Conservation (phyloP, 208 protist species). For the Leishmania tarentolae region DNA sequence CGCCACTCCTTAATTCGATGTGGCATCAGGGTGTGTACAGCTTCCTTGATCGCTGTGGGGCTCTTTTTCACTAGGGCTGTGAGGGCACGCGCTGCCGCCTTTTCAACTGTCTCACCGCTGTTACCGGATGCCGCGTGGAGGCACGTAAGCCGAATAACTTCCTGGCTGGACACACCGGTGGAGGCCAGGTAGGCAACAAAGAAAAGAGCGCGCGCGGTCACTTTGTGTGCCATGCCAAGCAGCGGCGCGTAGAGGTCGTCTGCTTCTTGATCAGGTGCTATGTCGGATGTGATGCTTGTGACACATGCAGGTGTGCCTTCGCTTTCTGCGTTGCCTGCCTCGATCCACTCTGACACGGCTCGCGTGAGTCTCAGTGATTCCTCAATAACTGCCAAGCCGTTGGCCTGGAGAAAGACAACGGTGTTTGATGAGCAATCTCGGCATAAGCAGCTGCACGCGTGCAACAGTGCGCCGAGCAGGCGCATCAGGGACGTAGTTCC, state of each 20-base stretch:
- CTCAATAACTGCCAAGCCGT: conserved; percentile 35
- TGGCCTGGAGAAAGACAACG: conserved; percentile 39
- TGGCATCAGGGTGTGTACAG: conserved; percentile 36
- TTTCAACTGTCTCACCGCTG: conserved; percentile 42
- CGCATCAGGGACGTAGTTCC: conserved; percentile 11
- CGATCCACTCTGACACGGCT: not conserved
- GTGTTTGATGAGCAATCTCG: conserved; percentile 56
- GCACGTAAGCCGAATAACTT: conserved; percentile 33
- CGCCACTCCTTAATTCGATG: conserved; percentile 42
- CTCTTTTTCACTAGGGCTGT: conserved; percentile 34
- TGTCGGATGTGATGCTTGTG: not conserved
- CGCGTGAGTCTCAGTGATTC: conserved; percentile 18
- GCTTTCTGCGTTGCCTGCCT: not conserved
- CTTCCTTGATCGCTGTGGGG: conserved; percentile 27
- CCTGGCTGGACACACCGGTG: conserved; percentile 38
- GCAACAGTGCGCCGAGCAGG: conserved; percentile 47
- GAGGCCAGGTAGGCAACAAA: conserved; percentile 57
- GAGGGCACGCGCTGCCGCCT: conserved; percentile 42
- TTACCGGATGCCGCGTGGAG: conserved; percentile 16
- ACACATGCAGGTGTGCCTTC: not conserved
- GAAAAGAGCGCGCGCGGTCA: conserved; percentile 47
- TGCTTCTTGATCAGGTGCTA: not conserved
- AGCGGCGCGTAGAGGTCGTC: conserved; percentile 3
- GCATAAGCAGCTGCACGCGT: conserved; percentile 74
- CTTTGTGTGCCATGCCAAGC: conserved; percentile 30